phyloP scores from a whole-genome alignment of 2,329 filamentous ascomycete species.

The Claviceps sp. region DNA sequence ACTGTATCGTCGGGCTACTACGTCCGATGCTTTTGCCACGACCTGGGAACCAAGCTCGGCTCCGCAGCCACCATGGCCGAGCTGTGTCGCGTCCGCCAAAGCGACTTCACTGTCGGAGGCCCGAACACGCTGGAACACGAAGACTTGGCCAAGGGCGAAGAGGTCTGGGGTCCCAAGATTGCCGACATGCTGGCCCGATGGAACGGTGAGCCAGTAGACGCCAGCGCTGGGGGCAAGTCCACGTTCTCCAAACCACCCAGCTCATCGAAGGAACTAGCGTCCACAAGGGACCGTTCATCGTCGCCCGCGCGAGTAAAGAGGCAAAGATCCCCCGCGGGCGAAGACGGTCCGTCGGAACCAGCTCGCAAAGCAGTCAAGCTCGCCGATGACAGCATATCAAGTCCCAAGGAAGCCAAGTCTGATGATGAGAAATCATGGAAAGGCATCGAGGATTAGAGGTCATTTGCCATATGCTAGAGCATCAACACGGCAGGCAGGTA shows the following conservation, averaged over 20 bases:
- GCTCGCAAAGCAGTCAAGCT: slow-evolving; percentile 15
- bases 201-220: slow-evolving; percentile 20
- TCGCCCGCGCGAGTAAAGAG: slow-evolving; percentile 16
- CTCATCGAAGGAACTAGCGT: slow-evolving; percentile 5
- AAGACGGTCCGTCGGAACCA: slow-evolving; percentile 10
- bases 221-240: slow-evolving; percentile 8
- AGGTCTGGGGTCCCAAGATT: slow-evolving; percentile 71
- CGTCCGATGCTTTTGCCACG: slow-evolving; percentile 84
- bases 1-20: slow-evolving; percentile 95
- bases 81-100: slow-evolving; percentile 68
- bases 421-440: slow-evolving; percentile 31
- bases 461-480: too few species aligned
- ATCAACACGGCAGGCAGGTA: neutral
- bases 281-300: neutral
- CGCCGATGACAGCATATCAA: slow-evolving; percentile 4
- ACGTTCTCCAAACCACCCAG: slow-evolving; percentile 4
- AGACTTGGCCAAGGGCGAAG: slow-evolving; percentile 63
- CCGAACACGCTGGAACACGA: slow-evolving; percentile 65
- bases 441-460: slow-evolving; percentile 24
- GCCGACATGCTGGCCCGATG: slow-evolving; percentile 30
- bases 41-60: slow-evolving; percentile 69
- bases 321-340: slow-evolving; percentile 15
- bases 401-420: slow-evolving; percentile 7
- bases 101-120: slow-evolving; percentile 58
- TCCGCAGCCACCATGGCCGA: slow-evolving; percentile 80